Percentiles rank a stretch among this genome's conserved stretches.
Evolutionary conservation across 352 stramenopile species (phyloP).

Genomic region (Globisporangium orthogonon): DNA sequence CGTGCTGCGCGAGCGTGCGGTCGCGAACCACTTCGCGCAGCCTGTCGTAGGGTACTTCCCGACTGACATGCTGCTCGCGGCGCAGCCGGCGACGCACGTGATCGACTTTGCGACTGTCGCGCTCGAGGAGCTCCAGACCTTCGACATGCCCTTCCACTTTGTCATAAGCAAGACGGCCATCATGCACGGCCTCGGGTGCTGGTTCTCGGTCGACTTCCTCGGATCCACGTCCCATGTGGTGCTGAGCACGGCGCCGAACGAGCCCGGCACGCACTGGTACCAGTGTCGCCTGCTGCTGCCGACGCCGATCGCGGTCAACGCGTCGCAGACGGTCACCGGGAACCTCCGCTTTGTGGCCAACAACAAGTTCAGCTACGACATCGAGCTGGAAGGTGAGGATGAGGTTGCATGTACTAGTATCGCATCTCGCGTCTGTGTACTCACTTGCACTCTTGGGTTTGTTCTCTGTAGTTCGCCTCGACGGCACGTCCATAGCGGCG

Average conservation of each 20-base stretch:
- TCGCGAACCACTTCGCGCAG: slow-evolving; percentile 97
- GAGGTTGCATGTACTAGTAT: too few species aligned
- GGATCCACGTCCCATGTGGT: slow-evolving; percentile 77
- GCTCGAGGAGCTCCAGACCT: slow-evolving; percentile 76
- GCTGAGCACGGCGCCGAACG: slow-evolving; percentile 79
- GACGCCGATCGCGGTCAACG: slow-evolving; percentile 90
- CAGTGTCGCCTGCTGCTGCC: slow-evolving; percentile 91
- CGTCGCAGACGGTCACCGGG: slow-evolving; percentile 83
- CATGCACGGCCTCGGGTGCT: slow-evolving; percentile 96
- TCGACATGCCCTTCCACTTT: slow-evolving; percentile 90
- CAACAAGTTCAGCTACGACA: slow-evolving; percentile 96
- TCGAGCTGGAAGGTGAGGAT: slow-evolving; percentile 71
- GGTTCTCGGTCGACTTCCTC: slow-evolving; percentile 98
- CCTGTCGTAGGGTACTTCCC: slow-evolving; percentile 93
- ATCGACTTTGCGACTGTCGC: slow-evolving; percentile 85
- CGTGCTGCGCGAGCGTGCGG: slow-evolving; percentile 88
- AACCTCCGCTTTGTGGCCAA: slow-evolving; percentile 91
- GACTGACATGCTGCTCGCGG: slow-evolving; percentile 63
- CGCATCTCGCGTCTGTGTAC: too few species aligned
- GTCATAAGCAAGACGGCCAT: slow-evolving; percentile 75
- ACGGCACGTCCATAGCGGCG: slow-evolving; percentile 83
- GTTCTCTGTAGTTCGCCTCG: slow-evolving; percentile 53
- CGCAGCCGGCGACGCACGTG: slow-evolving; percentile 46
- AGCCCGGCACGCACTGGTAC: slow-evolving; percentile 86
- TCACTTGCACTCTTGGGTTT: neutral